Conservation (phyloP, 208 protist species). For the Balamuthia mandrillaris region DNA sequence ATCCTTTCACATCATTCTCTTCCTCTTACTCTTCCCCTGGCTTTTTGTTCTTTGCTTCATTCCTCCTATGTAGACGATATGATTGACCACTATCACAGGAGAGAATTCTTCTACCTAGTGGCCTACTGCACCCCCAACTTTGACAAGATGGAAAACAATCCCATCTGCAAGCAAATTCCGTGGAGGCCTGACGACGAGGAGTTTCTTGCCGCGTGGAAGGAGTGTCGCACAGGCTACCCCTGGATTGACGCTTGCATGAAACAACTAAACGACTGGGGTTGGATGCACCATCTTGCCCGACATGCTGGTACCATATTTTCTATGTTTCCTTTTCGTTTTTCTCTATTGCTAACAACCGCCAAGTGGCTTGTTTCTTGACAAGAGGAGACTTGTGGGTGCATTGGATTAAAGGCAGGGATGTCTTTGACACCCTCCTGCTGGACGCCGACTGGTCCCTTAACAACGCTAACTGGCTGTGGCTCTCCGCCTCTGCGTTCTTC, state of each 20-base stretch:
- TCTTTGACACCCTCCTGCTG: conserved; percentile 38
- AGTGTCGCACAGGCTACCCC: conserved; percentile 26
- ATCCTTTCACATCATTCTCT: background rate
- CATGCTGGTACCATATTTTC: too few relatives aligned
- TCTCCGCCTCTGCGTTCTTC: conserved; percentile 39
- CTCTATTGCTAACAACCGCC: too few relatives aligned
- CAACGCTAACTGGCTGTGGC: conserved; percentile 42
- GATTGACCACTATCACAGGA: too few relatives aligned
- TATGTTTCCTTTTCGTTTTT: too few relatives aligned
- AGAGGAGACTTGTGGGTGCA: conserved; percentile 11
- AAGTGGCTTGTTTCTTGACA: conserved; percentile 44
- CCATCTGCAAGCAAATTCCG: conserved; percentile 31
- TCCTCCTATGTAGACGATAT: background rate
- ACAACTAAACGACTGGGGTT: conserved; percentile 17
- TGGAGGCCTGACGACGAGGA: background rate
- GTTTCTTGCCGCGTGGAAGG: conserved; percentile 23
- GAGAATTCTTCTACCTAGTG: background rate
- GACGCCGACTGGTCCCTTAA: conserved; percentile 37
- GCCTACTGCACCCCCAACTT: background rate
- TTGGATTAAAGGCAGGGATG: conserved; percentile 28
- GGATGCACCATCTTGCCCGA: conserved; percentile 42
- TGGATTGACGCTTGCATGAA: conserved; percentile 39
- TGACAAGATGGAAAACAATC: conserved; percentile 27
- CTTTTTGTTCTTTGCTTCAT: background rate
- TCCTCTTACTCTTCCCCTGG: background rate